phyloP scores from a whole-genome alignment of 345 rosid species.

The Sisymbrium irio region DNA sequence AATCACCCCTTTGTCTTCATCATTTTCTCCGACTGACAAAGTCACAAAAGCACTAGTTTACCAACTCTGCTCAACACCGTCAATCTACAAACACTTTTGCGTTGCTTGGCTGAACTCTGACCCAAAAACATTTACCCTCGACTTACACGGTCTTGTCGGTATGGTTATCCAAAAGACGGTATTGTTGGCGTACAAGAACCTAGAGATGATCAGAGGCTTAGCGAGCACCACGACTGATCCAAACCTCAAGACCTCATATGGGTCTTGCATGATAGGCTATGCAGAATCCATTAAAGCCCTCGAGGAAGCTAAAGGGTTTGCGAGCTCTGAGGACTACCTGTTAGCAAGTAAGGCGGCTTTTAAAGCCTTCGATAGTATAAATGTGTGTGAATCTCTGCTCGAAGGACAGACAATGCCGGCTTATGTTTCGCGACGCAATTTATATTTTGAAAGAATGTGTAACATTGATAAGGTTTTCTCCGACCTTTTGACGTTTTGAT shows the following conservation, averaged over 20 bases:
- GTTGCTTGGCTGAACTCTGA: constrained; percentile 5
- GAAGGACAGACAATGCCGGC: background rate
- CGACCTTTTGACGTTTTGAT: background rate
- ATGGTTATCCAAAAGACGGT: background rate
- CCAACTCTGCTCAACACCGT: constrained; percentile 12
- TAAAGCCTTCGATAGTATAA: constrained; percentile 2
- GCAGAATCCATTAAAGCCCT: background rate
- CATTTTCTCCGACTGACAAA: constrained; percentile 9
- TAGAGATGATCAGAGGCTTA: background rate
- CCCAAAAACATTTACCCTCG: background rate
- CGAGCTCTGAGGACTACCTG: background rate
- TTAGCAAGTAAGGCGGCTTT: background rate
- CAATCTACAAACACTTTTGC: constrained; percentile 12
- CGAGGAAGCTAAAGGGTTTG: background rate
- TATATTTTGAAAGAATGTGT: constrained; percentile 4
- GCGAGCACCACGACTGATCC: constrained; percentile 4
- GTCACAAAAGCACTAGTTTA: background rate
- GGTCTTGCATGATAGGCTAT: background rate
- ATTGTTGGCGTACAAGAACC: constrained; percentile 5
- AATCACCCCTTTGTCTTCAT: constrained; percentile 23
- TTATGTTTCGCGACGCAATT: background rate
- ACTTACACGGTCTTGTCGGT: constrained; percentile 9
- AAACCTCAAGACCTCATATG: background rate
- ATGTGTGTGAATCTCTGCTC: background rate
- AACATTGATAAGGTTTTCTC: constrained; percentile 18